Percentiles rank a stretch among this genome's conserved stretches.
Conservation (phyloP, 2,329 filamentous ascomycete genomes). For the Cordyceps cicadae region DNA sequence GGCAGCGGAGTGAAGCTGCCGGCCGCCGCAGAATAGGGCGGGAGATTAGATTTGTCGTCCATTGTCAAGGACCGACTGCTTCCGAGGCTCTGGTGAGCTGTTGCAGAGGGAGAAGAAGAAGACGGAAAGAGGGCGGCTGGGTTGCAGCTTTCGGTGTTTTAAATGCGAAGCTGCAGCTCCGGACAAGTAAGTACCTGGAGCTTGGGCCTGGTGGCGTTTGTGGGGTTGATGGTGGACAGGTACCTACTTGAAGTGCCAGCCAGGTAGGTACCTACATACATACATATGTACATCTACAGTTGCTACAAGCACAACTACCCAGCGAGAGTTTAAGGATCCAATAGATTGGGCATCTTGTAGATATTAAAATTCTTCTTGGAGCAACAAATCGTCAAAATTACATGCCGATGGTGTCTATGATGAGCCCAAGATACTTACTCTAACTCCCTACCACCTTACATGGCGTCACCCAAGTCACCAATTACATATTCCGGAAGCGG, state of each 20-base stretch:
- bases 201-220: neutral
- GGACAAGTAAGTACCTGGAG: neutral
- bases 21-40: conserved; percentile 7
- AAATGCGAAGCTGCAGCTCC: neutral
- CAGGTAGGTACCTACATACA: too few relatives aligned
- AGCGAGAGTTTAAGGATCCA: too few relatives aligned
- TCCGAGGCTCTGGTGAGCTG: neutral
- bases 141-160: neutral
- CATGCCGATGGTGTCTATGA: too few relatives aligned
- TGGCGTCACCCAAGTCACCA: neutral
- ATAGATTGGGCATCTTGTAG: too few relatives aligned
- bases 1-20: conserved; percentile 16
- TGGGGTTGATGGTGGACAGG: neutral
- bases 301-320: too few relatives aligned
- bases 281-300: too few relatives aligned
- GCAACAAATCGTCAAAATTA: too few relatives aligned
- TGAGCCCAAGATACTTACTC: neutral
- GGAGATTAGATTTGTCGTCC: conserved; percentile 13
- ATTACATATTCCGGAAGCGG: conserved; percentile 1
- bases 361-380: too few relatives aligned
- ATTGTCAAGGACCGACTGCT: neutral
- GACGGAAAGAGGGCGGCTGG: neutral
- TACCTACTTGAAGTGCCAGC: too few relatives aligned
- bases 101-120: neutral
- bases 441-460: neutral